Evolutionary conservation across 768 basidiomycete species (phyloP), one percentile per base, ranked within the genome.

Genomic region (Zangia roseola): DNA sequence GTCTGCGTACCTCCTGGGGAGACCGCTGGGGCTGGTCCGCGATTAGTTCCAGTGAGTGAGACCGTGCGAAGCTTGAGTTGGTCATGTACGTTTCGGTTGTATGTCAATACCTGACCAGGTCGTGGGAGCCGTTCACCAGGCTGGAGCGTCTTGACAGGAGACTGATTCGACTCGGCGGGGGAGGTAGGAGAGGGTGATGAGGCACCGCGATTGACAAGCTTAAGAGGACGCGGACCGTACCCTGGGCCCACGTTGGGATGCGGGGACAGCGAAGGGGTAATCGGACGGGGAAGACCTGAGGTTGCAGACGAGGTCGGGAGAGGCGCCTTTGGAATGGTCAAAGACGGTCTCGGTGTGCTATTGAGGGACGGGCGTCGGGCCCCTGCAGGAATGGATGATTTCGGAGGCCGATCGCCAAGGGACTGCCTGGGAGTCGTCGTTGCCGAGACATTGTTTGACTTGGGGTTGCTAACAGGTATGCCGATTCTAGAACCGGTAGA

Each of bases 11-110:
- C 55, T 6, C 54, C 54, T 2, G 68, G 55, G 2, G 67, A 61
- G 21, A 48, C 30, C 13, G 43, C 47, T 0, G 50, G 45, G 1
- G 39, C 30, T 5, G 48, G 52, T 8, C 55, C 16, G 5, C 46
- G 53, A 28, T 54, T 41, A 23, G 51, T 25, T 0, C 42, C 53
- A 2, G 40, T 50, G 13, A 57, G 6, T 19, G 60, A 58, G 2
- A 60, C 41, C 0, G 62, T 17, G 8, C 59, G 59, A 13, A 50
- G 41, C 19, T 68, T 68, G 43, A 68, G 61, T 23, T 66, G 66
- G 52, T 71, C 62, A 41, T 64, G 61, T n/a, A 71, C 28, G 13
- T 71, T 70, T 6, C 69, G 54, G 35, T 71, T 71, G 30, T 70
- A 67, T 6, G 48, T 47, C 49, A 68, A 44, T 16, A 72, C 43